These are phyloP conservation scores for Lipomyces japonicus DNA, from an alignment of 805 yeast species.

Conservation along the genomic window DNA sequence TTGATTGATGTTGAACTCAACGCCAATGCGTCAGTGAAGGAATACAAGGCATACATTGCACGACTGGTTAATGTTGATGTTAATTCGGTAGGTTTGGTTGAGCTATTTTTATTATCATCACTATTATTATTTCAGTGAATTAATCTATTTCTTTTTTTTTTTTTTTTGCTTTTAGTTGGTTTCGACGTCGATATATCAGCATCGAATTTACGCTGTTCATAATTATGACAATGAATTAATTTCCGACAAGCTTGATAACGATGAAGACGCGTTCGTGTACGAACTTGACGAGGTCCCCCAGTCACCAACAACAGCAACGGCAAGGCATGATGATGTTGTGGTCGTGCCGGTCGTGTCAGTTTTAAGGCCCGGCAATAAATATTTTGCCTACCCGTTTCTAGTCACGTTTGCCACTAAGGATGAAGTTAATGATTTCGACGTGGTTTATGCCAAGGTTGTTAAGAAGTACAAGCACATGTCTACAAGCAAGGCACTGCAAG, in stretches of 20 bases:
- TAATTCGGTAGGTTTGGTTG: slow-evolving; percentile 25
- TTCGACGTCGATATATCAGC: slow-evolving; percentile 61
- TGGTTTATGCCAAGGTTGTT: slow-evolving; percentile 54
- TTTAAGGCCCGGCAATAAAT: slow-evolving; percentile 32
- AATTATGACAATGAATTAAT: slow-evolving; percentile 52
- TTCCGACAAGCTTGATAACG: slow-evolving; percentile 58
- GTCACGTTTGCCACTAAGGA: slow-evolving; percentile 51
- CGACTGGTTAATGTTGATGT: slow-evolving; percentile 41
- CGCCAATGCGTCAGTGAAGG: slow-evolving; percentile 59
- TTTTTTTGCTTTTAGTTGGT: slow-evolving; percentile 35
- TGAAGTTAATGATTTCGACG: slow-evolving; percentile 55
- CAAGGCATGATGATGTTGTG: slow-evolving; percentile 33
- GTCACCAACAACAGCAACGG: too few relatives aligned
- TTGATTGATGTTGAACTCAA: slow-evolving; percentile 67
- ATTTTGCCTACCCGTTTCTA: slow-evolving; percentile 75
- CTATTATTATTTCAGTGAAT: too few relatives aligned
- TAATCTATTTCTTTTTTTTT: too few relatives aligned
- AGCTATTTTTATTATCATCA: too few relatives aligned
- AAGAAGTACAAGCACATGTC: slow-evolving; percentile 23
- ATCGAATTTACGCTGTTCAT: slow-evolving; percentile 65
- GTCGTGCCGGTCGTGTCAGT: slow-evolving; percentile 18
- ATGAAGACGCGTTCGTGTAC: slow-evolving; percentile 67
- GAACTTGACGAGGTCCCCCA: slow-evolving; percentile 40
- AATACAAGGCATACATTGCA: slow-evolving; percentile 60
- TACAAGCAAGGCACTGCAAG: slow-evolving; percentile 10